Base-by-base conservation (phyloP, 2,329 filamentous ascomycete species). In the Chrysosporium queenslandicum region DNA sequence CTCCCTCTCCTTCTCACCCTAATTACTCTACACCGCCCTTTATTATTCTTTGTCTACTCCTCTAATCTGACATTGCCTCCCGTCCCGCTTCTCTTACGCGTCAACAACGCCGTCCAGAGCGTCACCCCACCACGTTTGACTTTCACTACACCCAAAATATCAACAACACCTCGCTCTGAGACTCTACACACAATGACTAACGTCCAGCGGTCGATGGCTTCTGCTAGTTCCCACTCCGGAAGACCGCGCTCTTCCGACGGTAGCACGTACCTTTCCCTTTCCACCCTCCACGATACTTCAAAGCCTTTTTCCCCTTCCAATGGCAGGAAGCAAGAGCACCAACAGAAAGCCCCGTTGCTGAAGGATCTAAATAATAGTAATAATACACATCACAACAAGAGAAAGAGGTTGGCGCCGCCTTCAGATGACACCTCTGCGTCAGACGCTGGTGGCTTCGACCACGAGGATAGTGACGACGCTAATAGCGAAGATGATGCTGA, bases 381-480 rank as follows among this genome's bases (percentile, higher is more conserved):
- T 21, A 40, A 48, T 39, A 36, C 30, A 25, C n/a, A 27, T 16
- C 21, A 23, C 1, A 55, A 56, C 12, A 58, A 56, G 30, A 41
- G 51, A 63, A 59, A 47, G 62, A 63, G 46, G 50, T 56, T 29
- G 50, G 62, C 34, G 50, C 61, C 36, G 59, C 58, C 20, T 54
- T 52, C 52, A 4, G 50, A 45, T 46, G 65, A 65, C 21, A 66
- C 66, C 7, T 67, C 67, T 41, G 67, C 69, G 41, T 67, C 67
- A 58, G 67, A 67, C 11, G 70, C 70, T 46, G 68, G 12, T 16
- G 49, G 37, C 20, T 70, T 58, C 65, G 71, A 52, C 68, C 68
- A 51, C 61, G 66, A 34, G 59, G 61, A 52, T 56, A 45, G 49
- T 30, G 49, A 56, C 23, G 60, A 63, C 5, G 61, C 58, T 47